These are phyloP conservation scores for Apiospora marii DNA, from an alignment of 2,329 filamentous ascomycete species.

Conservation along the genomic window DNA sequence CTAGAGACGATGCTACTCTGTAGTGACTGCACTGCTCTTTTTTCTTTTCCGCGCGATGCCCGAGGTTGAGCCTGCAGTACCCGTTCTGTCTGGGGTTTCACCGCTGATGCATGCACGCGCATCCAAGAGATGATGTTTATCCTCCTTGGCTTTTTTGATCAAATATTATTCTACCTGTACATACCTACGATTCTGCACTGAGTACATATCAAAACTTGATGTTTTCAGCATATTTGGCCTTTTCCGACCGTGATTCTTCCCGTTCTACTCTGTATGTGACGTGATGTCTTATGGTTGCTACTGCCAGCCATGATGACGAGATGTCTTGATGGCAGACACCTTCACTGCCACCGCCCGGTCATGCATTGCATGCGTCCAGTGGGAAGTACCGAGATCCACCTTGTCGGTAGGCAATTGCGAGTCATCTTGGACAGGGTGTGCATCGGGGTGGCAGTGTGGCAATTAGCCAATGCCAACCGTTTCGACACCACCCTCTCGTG, in stretches of 20 bases:
- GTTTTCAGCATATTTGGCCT: not conserved
- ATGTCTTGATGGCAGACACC: too few relatives aligned
- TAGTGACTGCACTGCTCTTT: not conserved
- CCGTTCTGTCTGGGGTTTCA: not conserved
- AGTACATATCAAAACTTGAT: slow-evolving; percentile 4
- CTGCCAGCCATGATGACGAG: too few relatives aligned
- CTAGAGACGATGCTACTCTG: not conserved
- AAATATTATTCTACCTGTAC: not conserved
- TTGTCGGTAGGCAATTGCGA: not conserved
- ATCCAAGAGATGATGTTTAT: not conserved
- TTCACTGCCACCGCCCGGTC: too few relatives aligned
- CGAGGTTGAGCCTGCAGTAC: not conserved
- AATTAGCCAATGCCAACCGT: too few relatives aligned
- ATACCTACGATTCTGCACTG: not conserved
- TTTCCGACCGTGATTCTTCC: not conserved
- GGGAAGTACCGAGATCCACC: too few relatives aligned
- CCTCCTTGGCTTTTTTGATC: slow-evolving; percentile 1
- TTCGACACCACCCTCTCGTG: not conserved
- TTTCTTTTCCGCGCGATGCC: not conserved
- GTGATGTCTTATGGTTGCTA: too few relatives aligned
- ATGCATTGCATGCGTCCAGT: too few relatives aligned
- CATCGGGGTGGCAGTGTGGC: too few relatives aligned
- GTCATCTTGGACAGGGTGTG: not conserved
- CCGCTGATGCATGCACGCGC: not conserved
- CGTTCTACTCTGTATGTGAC: too few relatives aligned